Percentiles rank a stretch among this genome's conserved stretches.
These are phyloP conservation scores for Aspergillus sp. DNA, from an alignment of 2,329 filamentous ascomycete genomes.

Conservation along the genomic window DNA sequence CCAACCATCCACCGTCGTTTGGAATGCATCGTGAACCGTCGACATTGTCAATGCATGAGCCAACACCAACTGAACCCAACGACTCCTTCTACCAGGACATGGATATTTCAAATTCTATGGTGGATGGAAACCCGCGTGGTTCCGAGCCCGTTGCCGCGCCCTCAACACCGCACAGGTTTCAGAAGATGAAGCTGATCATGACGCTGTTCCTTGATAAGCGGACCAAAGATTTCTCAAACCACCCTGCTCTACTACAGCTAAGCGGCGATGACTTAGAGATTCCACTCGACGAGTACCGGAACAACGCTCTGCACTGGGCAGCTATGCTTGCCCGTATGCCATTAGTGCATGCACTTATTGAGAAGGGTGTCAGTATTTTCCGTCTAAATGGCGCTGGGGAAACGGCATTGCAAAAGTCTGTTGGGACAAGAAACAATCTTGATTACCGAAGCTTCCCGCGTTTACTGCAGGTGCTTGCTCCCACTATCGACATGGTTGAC, in stretches of 20 bases:
- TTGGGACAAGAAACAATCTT: conserved; percentile 88
- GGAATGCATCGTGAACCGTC: conserved; percentile 26
- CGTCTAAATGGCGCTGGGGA: conserved; percentile 86
- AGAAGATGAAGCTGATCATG: conserved; percentile 77
- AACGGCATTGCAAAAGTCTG: conserved; percentile 88
- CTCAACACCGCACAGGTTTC: conserved; percentile 61
- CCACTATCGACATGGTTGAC: conserved; percentile 87
- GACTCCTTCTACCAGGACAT: conserved; percentile 44
- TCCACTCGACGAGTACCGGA: conserved; percentile 77
- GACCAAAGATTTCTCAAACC: conserved; percentile 65
- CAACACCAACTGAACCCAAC: conserved; percentile 42
- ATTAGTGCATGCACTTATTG: conserved; percentile 74
- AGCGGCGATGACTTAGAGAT: conserved; percentile 80
- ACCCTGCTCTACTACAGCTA: conserved; percentile 72
- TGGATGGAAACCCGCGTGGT: conserved; percentile 30
- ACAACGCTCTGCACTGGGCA: conserved; percentile 94
- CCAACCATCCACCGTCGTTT: conserved; percentile 44
- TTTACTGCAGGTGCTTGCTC: conserved; percentile 79
- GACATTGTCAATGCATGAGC: conserved; percentile 33
- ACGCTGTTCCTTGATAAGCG: conserved; percentile 74
- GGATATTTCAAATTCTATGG: conserved; percentile 22
- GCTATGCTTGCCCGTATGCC: conserved; percentile 84
- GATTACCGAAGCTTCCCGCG: conserved; percentile 88
- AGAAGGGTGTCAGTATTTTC: conserved; percentile 79
- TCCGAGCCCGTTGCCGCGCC: conserved; percentile 46